Percentiles rank a stretch among this genome's conserved stretches.
Evolutionary conservation across 2,329 filamentous ascomycete species (phyloP).

Genomic region (Colletotrichum cereale): DNA sequence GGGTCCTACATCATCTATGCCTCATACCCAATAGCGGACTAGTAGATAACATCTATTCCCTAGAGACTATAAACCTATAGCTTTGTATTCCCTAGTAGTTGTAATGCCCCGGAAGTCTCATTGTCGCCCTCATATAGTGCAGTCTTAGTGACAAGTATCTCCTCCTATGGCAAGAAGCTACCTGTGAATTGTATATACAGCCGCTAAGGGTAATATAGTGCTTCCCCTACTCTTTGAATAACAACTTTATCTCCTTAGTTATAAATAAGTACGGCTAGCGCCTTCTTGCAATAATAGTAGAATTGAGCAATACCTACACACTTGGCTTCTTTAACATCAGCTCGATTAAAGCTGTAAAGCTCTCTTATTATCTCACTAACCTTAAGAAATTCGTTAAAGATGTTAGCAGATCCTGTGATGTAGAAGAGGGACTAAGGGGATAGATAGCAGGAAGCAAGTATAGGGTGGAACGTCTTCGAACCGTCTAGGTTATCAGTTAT

Average conservation of each 20-base stretch:
- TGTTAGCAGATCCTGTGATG: neutral
- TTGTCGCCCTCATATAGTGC: neutral
- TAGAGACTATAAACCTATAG: conserved; percentile 16
- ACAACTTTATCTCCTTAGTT: neutral
- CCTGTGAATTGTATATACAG: conserved; percentile 2
- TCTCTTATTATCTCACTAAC: conserved; percentile 2
- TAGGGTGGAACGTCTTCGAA: conserved; percentile 1
- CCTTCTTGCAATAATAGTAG: conserved; percentile 1
- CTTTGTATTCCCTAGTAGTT: neutral
- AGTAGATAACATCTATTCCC: neutral
- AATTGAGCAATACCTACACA: neutral
- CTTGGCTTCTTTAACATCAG: neutral
- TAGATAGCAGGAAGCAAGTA: conserved; percentile 12
- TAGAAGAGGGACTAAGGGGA: conserved; percentile 9
- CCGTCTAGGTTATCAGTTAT: conserved; percentile 2
- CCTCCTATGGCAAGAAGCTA: conserved; percentile 2
- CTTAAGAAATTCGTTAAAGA: conserved; percentile 4
- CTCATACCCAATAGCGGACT: neutral
- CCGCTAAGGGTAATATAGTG: neutral
- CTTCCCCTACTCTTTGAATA: conserved; percentile 4
- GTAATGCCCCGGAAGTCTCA: conserved; percentile 1
- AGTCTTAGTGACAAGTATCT: conserved; percentile 12
- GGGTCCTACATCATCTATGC: neutral
- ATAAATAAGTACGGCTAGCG: conserved; percentile 3
- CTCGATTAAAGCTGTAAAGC: neutral